phyloP scores from a whole-genome alignment of 495 filamentous ascomycete genomes.

The Penicillium alfredii region DNA sequence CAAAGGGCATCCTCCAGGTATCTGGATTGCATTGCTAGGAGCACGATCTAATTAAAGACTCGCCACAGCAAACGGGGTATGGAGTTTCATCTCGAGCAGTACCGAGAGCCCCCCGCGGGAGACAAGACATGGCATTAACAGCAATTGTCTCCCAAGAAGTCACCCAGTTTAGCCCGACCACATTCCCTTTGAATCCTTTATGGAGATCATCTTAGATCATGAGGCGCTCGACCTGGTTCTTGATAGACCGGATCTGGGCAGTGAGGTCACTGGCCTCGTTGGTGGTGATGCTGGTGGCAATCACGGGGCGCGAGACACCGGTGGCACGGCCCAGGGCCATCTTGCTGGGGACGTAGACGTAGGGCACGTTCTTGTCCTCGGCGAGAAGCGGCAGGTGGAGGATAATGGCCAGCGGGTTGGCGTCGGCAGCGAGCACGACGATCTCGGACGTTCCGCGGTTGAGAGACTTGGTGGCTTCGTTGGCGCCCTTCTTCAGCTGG shows the following conservation, averaged over 20 bases:
- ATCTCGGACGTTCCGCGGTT: conserved; percentile 87
- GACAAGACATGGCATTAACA: too few species aligned
- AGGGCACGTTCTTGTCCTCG: conserved; percentile 78
- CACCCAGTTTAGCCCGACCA: too few species aligned
- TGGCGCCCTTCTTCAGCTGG: conserved; percentile 80
- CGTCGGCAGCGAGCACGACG: conserved; percentile 83
- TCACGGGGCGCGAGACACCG: conserved; percentile 82
- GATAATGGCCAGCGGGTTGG: conserved; percentile 78
- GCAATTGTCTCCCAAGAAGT: not conserved
- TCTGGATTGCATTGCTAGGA: too few species aligned
- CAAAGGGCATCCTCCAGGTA: too few species aligned
- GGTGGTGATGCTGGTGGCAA: conserved; percentile 79
- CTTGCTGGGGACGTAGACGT: conserved; percentile 56
- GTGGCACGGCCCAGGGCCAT: conserved; percentile 67
- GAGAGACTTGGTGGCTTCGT: conserved; percentile 75
- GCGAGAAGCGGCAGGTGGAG: conserved; percentile 85
- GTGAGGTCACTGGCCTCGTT: conserved; percentile 90
- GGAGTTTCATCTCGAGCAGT: too few species aligned
- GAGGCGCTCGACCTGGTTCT: conserved; percentile 93
- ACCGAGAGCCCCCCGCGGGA: too few species aligned
- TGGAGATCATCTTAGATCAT: conserved; percentile 71
- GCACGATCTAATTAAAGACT: too few species aligned
- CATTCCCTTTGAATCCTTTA: too few species aligned
- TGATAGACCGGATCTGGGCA: conserved; percentile 75
- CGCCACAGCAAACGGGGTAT: too few species aligned